Evolutionary conservation across 2,329 filamentous ascomycete genomes (phyloP), one percentile per base, ranked within the genome.

Genomic region (Alternaria triticina): DNA sequence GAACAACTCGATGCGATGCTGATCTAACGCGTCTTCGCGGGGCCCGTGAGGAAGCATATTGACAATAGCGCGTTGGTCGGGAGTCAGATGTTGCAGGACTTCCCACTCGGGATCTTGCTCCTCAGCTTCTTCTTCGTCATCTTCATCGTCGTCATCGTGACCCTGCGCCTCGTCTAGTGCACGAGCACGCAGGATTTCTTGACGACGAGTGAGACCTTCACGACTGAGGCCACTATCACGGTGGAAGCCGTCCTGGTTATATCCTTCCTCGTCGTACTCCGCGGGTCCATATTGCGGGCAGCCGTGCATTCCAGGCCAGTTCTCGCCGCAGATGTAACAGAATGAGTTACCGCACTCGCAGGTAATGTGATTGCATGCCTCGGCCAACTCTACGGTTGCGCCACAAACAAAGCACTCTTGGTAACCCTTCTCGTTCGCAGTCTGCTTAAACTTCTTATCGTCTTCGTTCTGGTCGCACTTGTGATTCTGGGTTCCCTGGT

Each of bases 361-460:
- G 65, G 61, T 74, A 25, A 79, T 73, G 43, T 79, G 76, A 22
- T 79, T 79, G 47, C 76, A 79, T 2, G 75, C 77, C 44, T 79
- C 76, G 3, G 64, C 54, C 13, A 79, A 67, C 57, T 79, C 75
- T 6, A 78, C 67, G 0, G 61, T 70, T 1, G 61, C 60, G 17
- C 70, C 69, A 36, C 77, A 79, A 11, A 54, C 57, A 12, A 64
- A 69, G 56, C 77, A 79, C 33, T 69, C 60, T 47, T 78, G 69
- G 22, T 74, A 79, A 3, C 74, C 71, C 15, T 76, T 65, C 56
- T 76, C 68, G 6, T 61, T 57, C 3, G 63, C 74, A 3, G 56
- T 65, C 20, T 70, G 59, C 57, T 72, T 66, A 66, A 78, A 78
- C 44, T 67, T 66, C 44, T 64, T 55, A 0, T 75, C 74, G 8